Conservation (phyloP, 2,329 filamentous ascomycete species). For the Aspergillaceae sp. region DNA sequence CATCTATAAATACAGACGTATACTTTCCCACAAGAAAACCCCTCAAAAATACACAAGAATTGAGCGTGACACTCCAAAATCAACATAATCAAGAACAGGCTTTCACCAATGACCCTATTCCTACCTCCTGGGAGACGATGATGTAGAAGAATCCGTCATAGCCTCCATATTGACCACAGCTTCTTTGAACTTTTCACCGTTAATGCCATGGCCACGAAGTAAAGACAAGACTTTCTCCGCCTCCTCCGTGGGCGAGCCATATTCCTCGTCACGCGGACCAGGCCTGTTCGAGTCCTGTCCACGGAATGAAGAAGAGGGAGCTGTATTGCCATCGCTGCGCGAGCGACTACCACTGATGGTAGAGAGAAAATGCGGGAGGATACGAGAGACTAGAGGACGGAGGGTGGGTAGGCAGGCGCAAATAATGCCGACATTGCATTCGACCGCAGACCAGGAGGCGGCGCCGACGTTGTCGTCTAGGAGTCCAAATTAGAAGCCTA, state of each 20-base stretch:
- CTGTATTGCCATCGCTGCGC: background rate
- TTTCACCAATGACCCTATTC: no score
- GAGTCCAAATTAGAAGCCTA: no score
- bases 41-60: no score
- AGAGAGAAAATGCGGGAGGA: conserved; percentile 23
- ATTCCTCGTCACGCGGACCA: background rate
- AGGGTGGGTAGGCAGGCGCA: conserved; percentile 35
- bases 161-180: background rate
- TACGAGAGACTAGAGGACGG: conserved; percentile 24
- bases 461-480: conserved; percentile 28
- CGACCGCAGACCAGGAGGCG: conserved; percentile 31
- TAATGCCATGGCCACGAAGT: background rate
- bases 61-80: background rate
- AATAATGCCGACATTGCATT: conserved; percentile 35
- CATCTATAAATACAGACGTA: no score
- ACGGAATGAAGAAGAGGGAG: background rate
- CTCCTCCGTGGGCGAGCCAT: background rate
- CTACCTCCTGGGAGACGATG: background rate
- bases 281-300: background rate
- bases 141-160: background rate
- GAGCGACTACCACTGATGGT: conserved; percentile 9
- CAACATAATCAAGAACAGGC: background rate
- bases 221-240: background rate
- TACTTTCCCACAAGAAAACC: background rate
- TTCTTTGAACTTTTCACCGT: background rate